Percentiles rank a stretch among this genome's conserved stretches.
Evolutionary conservation across 257 asterid species (phyloP).

Genomic region (Solanum habrochaites): DNA sequence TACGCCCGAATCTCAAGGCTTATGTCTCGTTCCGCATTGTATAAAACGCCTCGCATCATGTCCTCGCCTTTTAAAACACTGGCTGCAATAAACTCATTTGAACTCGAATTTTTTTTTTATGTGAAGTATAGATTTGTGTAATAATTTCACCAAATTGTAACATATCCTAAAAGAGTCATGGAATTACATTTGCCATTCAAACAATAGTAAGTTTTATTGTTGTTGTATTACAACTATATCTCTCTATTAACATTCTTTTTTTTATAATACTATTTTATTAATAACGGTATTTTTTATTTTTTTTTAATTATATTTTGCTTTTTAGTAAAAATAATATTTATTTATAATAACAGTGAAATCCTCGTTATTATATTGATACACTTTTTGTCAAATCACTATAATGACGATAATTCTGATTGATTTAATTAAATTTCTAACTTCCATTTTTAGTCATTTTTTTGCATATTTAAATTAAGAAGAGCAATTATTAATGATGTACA

Average conservation of each 20-base stretch:
- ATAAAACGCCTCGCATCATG: accelerated
- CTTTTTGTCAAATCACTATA: not conserved
- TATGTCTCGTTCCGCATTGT: accelerated
- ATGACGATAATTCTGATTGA: not conserved
- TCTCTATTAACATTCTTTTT: too few species aligned
- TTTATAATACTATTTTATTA: too few species aligned
- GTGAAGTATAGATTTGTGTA: not conserved
- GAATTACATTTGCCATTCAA: too few species aligned
- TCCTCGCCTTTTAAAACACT: too few species aligned
- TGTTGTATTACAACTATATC: not conserved
- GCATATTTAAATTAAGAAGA: not conserved
- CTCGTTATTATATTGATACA: not conserved
- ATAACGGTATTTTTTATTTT: too few species aligned
- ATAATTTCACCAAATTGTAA: too few species aligned
- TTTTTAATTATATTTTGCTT: too few species aligned
- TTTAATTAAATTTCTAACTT: not conserved
- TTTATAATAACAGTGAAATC: not conserved
- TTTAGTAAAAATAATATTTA: too few species aligned
- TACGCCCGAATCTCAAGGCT: accelerated
- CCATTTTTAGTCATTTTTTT: too few species aligned
- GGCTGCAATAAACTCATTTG: not conserved
- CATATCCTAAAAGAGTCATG: too few species aligned
- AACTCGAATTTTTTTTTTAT: not conserved
- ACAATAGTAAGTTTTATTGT: too few species aligned
- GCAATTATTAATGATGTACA: not conserved